Evolutionary conservation across 495 filamentous ascomycete genomes (phyloP), one percentile per base, ranked within the genome.

Genomic region (Filosporella fistucella): DNA sequence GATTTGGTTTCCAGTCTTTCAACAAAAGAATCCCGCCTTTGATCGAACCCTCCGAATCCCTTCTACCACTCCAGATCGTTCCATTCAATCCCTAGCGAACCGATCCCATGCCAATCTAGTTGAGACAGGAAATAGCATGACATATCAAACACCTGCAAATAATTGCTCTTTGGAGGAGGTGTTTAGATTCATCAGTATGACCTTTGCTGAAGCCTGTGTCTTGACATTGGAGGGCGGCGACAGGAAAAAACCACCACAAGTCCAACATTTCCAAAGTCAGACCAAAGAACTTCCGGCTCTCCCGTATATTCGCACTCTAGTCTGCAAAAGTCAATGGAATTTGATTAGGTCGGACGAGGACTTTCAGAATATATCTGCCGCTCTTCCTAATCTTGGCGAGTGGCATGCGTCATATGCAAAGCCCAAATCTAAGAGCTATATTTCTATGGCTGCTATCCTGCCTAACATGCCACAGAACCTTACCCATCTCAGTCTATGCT

Each of bases 201-300:
- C 72, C 8, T 84, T 88, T 30, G 70, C 76, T 0, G 72, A 78
- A 42, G 79, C 75, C 1, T 74, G 72, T 43, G 73, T 85, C 14
- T 63, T 88, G 51, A 88, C 83, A n/a, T 66, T 88, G 21, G 83
- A 88, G 64, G 84, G 81, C 2, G 85, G 84, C n/a, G 80, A 88
- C 50, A 75, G 81, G 52, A 84, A 82, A 59, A 84, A 82, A 54
- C 77, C 84, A 11, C 81, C 81, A 1, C 74, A 77, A 58, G 76
- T 86, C 21, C 67, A 66, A 37, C 80, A 85, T 49, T 82, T 78
- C 58, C 60, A 61, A 20, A 42, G 63, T 53, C 42, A 48, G 40
- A 47, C 56, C 29, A 42, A 53, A 7, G 42, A 26, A 2, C 57
- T 83, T 7, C 68, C 70, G 3, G 59, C 68, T 11, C 69, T 82